A percentile compares a stretch with the other conserved stretches of the same genome.
phyloP scores from a whole-genome alignment of 192 early-diverging fungal genomes.

The Umbelopsis sp. region DNA sequence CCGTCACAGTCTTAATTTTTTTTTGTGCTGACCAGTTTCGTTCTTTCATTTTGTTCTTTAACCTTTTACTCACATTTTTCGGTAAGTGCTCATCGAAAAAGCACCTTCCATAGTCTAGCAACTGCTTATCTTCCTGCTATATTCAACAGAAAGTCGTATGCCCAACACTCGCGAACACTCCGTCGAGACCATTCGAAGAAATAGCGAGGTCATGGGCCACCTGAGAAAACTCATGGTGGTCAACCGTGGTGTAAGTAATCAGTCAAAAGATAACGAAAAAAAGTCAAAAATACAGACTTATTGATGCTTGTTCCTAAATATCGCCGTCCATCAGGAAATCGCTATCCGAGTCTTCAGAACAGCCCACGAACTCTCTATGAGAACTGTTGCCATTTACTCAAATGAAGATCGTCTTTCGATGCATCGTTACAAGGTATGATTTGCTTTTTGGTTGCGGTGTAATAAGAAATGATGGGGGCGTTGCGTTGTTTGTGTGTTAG shows the following conservation, averaged over 20 bases:
- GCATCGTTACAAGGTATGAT: conserved; percentile 87
- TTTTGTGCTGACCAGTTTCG: neutral
- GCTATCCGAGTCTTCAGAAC: conserved; percentile 94
- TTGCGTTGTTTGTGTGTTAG: neutral
- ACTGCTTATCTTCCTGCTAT: conserved; percentile 7
- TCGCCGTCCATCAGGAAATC: conserved; percentile 67
- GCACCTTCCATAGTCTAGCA: neutral
- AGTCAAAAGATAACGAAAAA: neutral
- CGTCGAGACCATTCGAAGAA: conserved; percentile 58
- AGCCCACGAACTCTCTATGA: conserved; percentile 89
- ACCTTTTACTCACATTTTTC: conserved; percentile 18
- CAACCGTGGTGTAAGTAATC: conserved; percentile 53
- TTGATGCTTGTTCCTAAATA: neutral
- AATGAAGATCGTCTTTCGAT: conserved; percentile 90
- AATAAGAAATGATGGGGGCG: neutral
- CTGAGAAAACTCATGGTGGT: conserved; percentile 57
- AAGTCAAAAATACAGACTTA: neutral
- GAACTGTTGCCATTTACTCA: conserved; percentile 86
- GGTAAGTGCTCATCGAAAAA: neutral
- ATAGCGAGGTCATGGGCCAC: conserved; percentile 54
- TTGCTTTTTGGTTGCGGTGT: neutral
- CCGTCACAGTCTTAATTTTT: conserved; percentile 12
- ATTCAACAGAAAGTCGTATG: conserved; percentile 1
- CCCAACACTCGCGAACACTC: conserved; percentile 46
- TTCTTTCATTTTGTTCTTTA: conserved; percentile 6